These are phyloP conservation scores for Pseudevernia furfuracea DNA, from an alignment of 495 filamentous ascomycete species.

Conservation along the genomic window DNA sequence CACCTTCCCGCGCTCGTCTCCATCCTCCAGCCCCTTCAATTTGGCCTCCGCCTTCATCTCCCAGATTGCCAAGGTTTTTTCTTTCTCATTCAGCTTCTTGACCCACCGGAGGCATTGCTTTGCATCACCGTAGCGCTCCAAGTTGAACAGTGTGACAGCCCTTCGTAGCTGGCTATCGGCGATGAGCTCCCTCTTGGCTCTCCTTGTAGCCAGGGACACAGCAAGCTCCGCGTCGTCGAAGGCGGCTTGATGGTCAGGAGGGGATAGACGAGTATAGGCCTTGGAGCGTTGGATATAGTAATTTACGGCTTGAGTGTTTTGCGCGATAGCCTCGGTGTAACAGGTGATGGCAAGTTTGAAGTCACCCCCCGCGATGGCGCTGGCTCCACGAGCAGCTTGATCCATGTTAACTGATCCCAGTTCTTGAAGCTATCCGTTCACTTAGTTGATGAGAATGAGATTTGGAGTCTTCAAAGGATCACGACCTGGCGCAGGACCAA, in stretches of 20 bases:
- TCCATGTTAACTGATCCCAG: conserved; percentile 39
- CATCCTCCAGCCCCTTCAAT: conserved; percentile 48
- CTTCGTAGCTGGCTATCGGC: conserved; percentile 73
- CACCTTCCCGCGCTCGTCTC: conserved; percentile 50
- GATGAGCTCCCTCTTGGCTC: conserved; percentile 74
- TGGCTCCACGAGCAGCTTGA: conserved; percentile 52
- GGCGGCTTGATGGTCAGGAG: conserved; percentile 47
- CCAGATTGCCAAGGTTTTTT: conserved; percentile 60
- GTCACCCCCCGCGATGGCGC: conserved; percentile 56
- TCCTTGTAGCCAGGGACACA: conserved; percentile 57
- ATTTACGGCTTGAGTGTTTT: conserved; percentile 57
- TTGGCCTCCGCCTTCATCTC: conserved; percentile 46
- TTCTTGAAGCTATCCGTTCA: background rate
- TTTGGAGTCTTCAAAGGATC: background rate
- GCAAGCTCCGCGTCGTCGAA: conserved; percentile 77
- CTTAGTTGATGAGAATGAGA: background rate
- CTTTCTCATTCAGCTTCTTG: conserved; percentile 51
- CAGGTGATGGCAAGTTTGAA: conserved; percentile 59
- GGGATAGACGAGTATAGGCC: conserved; percentile 62
- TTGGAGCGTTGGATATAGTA: conserved; percentile 88
- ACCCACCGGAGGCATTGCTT: conserved; percentile 62
- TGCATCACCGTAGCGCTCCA: conserved; percentile 70
- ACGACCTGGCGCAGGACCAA: too few relatives aligned
- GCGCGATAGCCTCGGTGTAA: conserved; percentile 67
- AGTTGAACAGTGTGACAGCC: conserved; percentile 61